Conservation (phyloP, 2,329 filamentous ascomycete genomes). For the Emydomyces testavorans region DNA sequence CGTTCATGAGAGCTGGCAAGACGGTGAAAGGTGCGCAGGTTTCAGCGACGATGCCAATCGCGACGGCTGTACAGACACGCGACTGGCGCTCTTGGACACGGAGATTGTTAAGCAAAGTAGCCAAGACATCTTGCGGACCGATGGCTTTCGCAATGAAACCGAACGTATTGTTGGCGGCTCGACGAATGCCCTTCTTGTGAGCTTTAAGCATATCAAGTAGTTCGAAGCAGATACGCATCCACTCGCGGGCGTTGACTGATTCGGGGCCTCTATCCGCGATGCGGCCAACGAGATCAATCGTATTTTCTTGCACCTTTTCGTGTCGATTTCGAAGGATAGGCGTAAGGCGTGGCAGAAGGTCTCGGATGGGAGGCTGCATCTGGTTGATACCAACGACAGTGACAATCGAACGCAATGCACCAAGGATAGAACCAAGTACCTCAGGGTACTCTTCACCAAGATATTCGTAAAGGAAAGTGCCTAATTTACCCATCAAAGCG, state of each 20-base stretch:
- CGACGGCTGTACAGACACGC: slow-evolving; percentile 94
- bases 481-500: slow-evolving; percentile 86
- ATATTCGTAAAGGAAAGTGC: slow-evolving; percentile 92
- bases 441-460: slow-evolving; percentile 97
- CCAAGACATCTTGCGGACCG: slow-evolving; percentile 90
- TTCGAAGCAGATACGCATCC: slow-evolving; percentile 99
- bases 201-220: slow-evolving; percentile 98
- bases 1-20: slow-evolving; percentile 97
- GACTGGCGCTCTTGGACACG: slow-evolving; percentile 96
- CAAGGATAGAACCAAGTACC: slow-evolving; percentile 90
- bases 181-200: slow-evolving; percentile 97
- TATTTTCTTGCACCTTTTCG: slow-evolving; percentile 98
- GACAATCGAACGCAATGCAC: slow-evolving; percentile 88
- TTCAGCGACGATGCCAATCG: slow-evolving; percentile 96
- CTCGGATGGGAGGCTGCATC: slow-evolving; percentile 97
- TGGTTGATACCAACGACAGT: slow-evolving; percentile 95
- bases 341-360: slow-evolving; percentile 84
- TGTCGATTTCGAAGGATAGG: slow-evolving; percentile 97
- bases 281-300: slow-evolving; percentile 92
- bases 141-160: slow-evolving; percentile 99
- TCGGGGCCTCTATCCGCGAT: slow-evolving; percentile 95
- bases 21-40: slow-evolving; percentile 98
- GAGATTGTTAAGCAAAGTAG: slow-evolving; percentile 90
- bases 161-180: slow-evolving; percentile 98
- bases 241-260: slow-evolving; percentile 91